Percentiles rank a stretch among this genome's conserved stretches.
These are phyloP conservation scores for Tolypocladium cylindrosporum DNA, from an alignment of 2,329 filamentous ascomycete species.

Conservation along the genomic window DNA sequence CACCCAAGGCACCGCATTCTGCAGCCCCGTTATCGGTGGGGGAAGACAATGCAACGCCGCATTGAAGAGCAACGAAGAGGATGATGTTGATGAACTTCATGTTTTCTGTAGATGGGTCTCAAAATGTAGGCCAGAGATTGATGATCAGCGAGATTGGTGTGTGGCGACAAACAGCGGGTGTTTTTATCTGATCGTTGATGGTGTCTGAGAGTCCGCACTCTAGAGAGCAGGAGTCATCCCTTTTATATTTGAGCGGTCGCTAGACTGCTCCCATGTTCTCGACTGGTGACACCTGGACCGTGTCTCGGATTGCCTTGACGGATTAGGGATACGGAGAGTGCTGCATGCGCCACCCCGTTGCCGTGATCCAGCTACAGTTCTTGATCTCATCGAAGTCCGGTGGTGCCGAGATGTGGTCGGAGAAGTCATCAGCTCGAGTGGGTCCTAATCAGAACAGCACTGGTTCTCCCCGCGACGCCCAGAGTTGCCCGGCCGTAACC, in stretches of 20 bases:
- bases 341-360: neutral
- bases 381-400: neutral
- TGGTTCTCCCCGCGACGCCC: neutral
- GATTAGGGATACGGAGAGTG: neutral
- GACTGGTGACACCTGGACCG: neutral
- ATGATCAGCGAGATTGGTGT: neutral
- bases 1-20: conserved; percentile 1
- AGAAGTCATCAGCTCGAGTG: neutral
- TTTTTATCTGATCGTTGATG: neutral
- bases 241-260: neutral
- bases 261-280: neutral
- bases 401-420: neutral
- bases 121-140: neutral
- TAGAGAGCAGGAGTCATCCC: neutral
- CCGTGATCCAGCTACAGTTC: neutral
- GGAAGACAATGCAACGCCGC: neutral
- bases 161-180: neutral
- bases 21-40: neutral
- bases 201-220: neutral
- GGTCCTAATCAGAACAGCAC: neutral
- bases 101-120: neutral
- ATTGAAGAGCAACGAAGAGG: neutral
- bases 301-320: neutral
- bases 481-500: neutral
- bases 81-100: neutral